Conservation (phyloP, 768 basidiomycete genomes). For the Thelephora ganbajun region DNA sequence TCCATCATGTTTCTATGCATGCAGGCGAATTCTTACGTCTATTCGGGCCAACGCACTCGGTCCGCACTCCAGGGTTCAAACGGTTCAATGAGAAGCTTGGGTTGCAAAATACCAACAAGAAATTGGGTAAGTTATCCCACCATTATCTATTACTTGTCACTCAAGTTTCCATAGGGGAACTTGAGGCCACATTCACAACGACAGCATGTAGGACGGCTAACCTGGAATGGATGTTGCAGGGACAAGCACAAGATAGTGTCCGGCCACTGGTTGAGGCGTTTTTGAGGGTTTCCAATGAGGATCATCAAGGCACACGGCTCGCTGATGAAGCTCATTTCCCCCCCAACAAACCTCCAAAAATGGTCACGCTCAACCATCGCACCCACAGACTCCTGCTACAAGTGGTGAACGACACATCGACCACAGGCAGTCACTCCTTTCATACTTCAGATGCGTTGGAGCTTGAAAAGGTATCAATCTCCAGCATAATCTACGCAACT, state of each 20-base stretch:
- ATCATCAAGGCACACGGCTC: background rate
- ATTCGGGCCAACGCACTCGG: conserved; percentile 5
- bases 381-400: too few relatives aligned
- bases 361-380: too few relatives aligned
- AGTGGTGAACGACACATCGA: too few relatives aligned
- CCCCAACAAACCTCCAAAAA: too few relatives aligned
- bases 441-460: too few relatives aligned
- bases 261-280: background rate
- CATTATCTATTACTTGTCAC: background rate
- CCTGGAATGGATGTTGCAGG: conserved; percentile 2
- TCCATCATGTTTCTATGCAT: conserved; percentile 29
- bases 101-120: background rate
- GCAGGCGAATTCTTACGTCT: conserved; percentile 15
- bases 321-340: background rate
- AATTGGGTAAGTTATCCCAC: background rate
- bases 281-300: background rate
- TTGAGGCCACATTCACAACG: conserved; percentile 10
- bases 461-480: too few relatives aligned
- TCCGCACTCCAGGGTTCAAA: background rate
- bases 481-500: too few relatives aligned
- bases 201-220: conserved; percentile 5
- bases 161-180: background rate
- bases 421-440: too few relatives aligned
- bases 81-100: background rate
- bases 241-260: conserved; percentile 9